phyloP scores from a whole-genome alignment of 495 filamentous ascomycete genomes.

The Mytilinidion resinicola region DNA sequence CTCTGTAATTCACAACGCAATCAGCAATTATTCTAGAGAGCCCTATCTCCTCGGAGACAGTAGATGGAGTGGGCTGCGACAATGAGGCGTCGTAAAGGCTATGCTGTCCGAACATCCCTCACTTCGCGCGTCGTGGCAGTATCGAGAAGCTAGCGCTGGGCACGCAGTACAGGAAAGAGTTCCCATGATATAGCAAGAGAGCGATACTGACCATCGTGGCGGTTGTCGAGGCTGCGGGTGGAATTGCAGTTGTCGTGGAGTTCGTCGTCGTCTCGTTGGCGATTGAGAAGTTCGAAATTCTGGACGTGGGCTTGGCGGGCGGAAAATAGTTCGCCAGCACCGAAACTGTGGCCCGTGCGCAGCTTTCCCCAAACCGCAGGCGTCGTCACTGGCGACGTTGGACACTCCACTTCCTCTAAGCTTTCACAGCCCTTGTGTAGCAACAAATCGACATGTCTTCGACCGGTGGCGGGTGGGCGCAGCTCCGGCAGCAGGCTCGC shows the following conservation, averaged over 20 bases:
- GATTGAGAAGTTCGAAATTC: not conserved
- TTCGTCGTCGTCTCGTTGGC: too few relatives aligned
- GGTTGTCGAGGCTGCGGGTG: not conserved
- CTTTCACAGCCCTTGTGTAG: not conserved
- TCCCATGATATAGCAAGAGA: too few relatives aligned
- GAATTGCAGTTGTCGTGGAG: not conserved
- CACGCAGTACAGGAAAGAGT: too few relatives aligned
- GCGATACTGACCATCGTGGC: not conserved
- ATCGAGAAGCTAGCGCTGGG: too few relatives aligned
- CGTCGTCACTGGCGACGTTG: not conserved
- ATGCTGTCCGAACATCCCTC: too few relatives aligned
- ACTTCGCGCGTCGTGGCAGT: too few relatives aligned
- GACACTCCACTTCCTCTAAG: not conserved
- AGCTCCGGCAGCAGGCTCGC: conserved; percentile 88
- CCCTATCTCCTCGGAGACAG: too few relatives aligned
- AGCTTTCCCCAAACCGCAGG: conserved; percentile 2
- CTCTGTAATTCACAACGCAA: conserved; percentile 48
- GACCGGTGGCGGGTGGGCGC: conserved; percentile 83
- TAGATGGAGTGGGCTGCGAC: too few relatives aligned
- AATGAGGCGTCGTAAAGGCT: too few relatives aligned
- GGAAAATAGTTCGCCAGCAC: not conserved
- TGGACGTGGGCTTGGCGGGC: conserved; percentile 15
- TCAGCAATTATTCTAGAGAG: too few relatives aligned
- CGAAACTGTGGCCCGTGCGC: conserved; percentile 3
- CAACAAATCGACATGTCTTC: conserved; percentile 53